These are phyloP conservation scores for Apiospora marii DNA, from an alignment of 2,329 filamentous ascomycete species.

Conservation along the genomic window DNA sequence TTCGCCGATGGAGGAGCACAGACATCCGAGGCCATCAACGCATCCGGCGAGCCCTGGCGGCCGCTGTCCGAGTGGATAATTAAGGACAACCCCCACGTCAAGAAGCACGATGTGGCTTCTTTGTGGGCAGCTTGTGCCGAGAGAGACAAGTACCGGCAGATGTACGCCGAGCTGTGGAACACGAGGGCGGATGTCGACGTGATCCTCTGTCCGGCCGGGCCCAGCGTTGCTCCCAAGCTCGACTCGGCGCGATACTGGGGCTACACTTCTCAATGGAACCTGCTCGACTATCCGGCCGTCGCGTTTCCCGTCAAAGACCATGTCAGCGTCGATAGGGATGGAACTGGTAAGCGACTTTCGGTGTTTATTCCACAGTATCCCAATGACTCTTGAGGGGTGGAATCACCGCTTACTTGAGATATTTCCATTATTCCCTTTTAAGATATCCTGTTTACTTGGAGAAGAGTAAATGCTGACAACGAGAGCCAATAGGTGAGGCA, in stretches of 20 bases:
- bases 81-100: conserved; percentile 56
- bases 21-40: conserved; percentile 56
- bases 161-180: conserved; percentile 49
- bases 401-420: too few relatives aligned
- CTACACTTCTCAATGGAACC: conserved; percentile 73
- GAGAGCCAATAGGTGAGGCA: conserved; percentile 2
- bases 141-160: conserved; percentile 49
- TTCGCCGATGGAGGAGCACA: conserved; percentile 68
- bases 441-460: too few relatives aligned
- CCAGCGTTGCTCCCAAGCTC: conserved; percentile 52
- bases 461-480: too few relatives aligned
- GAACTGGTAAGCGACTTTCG: neutral
- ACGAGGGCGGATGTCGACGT: conserved; percentile 60
- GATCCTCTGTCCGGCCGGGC: conserved; percentile 66
- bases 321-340: conserved; percentile 25
- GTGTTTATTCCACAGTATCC: too few relatives aligned
- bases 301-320: conserved; percentile 62
- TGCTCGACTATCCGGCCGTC: conserved; percentile 70
- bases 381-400: too few relatives aligned
- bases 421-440: too few relatives aligned
- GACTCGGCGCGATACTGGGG: conserved; percentile 64
- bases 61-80: conserved; percentile 68
- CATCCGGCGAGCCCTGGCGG: conserved; percentile 63
- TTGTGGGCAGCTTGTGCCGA: conserved; percentile 50
- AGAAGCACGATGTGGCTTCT: conserved; percentile 48